These are phyloP conservation scores for thale cress (Arabidopsis thaliana) DNA, from an alignment of 345 rosid genomes.

Conservation along the genomic window DNA sequence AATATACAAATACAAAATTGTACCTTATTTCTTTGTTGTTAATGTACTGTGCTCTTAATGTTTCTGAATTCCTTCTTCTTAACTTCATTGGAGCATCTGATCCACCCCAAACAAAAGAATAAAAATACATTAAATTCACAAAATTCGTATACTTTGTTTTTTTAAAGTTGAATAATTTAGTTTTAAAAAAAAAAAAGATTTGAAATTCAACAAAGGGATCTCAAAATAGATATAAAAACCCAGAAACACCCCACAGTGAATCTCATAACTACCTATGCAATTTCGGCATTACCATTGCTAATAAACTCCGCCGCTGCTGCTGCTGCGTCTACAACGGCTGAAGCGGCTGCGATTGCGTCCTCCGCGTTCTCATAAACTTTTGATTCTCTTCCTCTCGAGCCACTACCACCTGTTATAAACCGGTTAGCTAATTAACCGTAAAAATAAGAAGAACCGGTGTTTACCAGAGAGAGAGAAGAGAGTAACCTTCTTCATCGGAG, in stretches of 20 bases:
- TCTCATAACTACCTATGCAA: constrained; percentile 42
- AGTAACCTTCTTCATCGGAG: constrained; percentile 60
- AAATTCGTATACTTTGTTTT: neutral
- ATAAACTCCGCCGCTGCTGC: constrained; percentile 41
- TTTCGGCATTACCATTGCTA: constrained; percentile 40
- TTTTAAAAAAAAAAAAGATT: neutral
- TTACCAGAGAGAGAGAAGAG: neutral
- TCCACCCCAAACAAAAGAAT: neutral
- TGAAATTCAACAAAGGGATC: constrained; percentile 24
- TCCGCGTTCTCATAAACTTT: constrained; percentile 39
- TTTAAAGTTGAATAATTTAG: neutral
- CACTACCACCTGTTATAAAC: constrained; percentile 7
- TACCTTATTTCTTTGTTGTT: constrained; percentile 51
- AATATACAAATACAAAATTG: neutral
- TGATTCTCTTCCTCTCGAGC: constrained; percentile 31
- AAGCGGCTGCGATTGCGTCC: constrained; percentile 45
- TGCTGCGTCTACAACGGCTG: constrained; percentile 34
- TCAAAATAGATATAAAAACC: constrained; percentile 8
- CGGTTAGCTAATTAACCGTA: constrained; percentile 25
- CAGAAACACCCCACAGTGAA: constrained; percentile 33
- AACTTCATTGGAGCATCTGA: constrained; percentile 43
- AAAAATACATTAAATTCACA: neutral
- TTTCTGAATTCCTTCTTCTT: constrained; percentile 46
- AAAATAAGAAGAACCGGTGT: constrained; percentile 17
- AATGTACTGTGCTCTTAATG: constrained; percentile 46